These are phyloP conservation scores for Canavalia gladiata DNA, from an alignment of 306 rosid genomes.

Conservation along the genomic window DNA sequence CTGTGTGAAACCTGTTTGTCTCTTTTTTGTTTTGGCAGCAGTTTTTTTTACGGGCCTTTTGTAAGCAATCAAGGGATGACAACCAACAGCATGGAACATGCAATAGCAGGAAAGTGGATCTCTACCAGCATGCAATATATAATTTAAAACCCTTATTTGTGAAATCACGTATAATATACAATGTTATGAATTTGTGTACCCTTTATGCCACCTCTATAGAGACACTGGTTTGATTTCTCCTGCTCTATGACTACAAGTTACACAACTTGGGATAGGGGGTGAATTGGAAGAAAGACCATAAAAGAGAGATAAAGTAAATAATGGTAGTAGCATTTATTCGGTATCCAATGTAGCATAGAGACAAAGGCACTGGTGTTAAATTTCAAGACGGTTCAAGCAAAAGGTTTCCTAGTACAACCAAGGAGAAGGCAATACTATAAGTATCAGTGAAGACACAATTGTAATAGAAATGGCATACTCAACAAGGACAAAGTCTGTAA, in stretches of 20 bases:
- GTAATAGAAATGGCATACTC: slow-evolving; percentile 3
- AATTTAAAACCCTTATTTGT: background rate
- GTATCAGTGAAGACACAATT: background rate
- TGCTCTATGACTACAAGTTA: background rate
- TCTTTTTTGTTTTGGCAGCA: background rate
- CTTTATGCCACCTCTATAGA: background rate
- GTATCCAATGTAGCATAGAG: background rate
- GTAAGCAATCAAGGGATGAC: background rate
- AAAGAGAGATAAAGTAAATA: background rate
- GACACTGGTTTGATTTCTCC: too few relatives aligned
- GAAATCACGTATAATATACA: background rate
- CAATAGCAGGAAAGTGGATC: background rate
- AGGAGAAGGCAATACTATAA: background rate
- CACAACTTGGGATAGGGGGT: background rate
- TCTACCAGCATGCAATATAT: background rate
- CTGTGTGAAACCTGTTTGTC: background rate
- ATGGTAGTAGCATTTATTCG: background rate
- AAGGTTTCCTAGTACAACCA: slow-evolving; percentile 4
- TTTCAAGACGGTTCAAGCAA: slow-evolving; percentile 12
- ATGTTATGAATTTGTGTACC: background rate
- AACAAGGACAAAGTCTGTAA: background rate
- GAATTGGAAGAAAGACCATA: background rate
- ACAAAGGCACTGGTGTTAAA: background rate
- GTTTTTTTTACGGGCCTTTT: background rate
- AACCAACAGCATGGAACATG: background rate